phyloP scores from a whole-genome alignment of 805 yeast genomes.

The Saccharomycopsis synnaedendra region DNA sequence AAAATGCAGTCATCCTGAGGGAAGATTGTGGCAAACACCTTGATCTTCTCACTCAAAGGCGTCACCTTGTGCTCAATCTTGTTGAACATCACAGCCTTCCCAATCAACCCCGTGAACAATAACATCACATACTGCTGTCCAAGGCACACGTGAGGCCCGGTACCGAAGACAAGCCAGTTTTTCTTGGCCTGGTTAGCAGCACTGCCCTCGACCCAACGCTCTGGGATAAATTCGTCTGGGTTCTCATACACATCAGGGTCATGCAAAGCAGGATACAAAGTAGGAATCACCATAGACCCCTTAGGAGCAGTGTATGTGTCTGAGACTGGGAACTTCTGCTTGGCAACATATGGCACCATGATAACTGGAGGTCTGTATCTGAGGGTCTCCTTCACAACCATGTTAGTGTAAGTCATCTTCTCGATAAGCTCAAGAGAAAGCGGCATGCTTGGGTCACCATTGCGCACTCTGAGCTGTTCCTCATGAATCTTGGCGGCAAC shows the following conservation, averaged over 20 bases:
- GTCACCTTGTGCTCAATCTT: constrained; percentile 81
- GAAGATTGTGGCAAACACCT: constrained; percentile 96
- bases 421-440: constrained; percentile 68
- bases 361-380: constrained; percentile 95
- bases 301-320: constrained; percentile 86
- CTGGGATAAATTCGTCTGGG: constrained; percentile 92
- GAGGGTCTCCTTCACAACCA: constrained; percentile 86
- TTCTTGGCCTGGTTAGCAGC: constrained; percentile 65
- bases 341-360: constrained; percentile 95
- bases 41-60: constrained; percentile 77
- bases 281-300: constrained; percentile 95
- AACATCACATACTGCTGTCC: constrained; percentile 92
- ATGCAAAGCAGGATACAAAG: constrained; percentile 89
- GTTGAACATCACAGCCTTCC: constrained; percentile 74
- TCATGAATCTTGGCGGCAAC: constrained; percentile 76
- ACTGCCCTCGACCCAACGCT: constrained; percentile 83
- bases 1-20: constrained; percentile 90
- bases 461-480: constrained; percentile 80
- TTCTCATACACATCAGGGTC: constrained; percentile 94
- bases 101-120: constrained; percentile 81
- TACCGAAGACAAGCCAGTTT: constrained; percentile 95
- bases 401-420: constrained; percentile 75
- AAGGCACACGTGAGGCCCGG: constrained; percentile 93
- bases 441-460: constrained; percentile 54
- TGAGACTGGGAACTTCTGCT: constrained; percentile 74